Base-by-base conservation (phyloP, 768 basidiomycete species). In the Kwoniella heveanensis region DNA sequence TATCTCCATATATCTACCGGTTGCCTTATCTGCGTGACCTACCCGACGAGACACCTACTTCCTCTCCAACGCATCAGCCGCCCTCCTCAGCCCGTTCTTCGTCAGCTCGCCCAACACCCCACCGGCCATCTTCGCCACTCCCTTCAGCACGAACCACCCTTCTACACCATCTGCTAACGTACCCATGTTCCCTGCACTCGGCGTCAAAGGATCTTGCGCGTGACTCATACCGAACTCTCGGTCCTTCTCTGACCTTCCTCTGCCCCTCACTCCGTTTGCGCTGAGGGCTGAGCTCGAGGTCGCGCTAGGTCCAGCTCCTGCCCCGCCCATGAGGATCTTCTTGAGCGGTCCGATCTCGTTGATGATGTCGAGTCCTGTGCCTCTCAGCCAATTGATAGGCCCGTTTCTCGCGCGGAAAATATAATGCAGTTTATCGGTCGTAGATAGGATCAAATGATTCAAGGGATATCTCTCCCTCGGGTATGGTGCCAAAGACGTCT, bases 331-430 rank as follows among this genome's bases (percentile, higher is more conserved):
- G 17, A 99, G 77, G 1, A 88, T 86, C 17, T 86, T 85, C 81
- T 98, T 97, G 64, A 98, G 68, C 0, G 86, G 82, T 62, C 89
- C 88, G 17, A 96, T 80, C 80, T 98, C 93, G 72, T 98, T 96
- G 48, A 98, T 70, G 12, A 96, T 87, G 72, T 98, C 95, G 21
- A 97, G 76, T 1, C 96, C 96, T 17, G 88, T 85, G 0, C 90
- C 89, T 57, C 95, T 86, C 2, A 87, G 87, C 90, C 90, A 92
- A 19, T 96, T 92, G 13, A 93, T 73, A 1, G 88, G 87, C 25
- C 83, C 85, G 32, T 82, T 81, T 47, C 88, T 86, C 2, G 85
- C 85, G 1, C 87, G 82, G 77, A 94, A 98, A 19, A 98, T 74
- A 71, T 91, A 91, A 81, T 94, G 90, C 36, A 98, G 83, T 74